A percentile compares a stretch with the other conserved stretches of the same genome.
These are phyloP conservation scores for Graphiopsis chlorocephala DNA, from an alignment of 2,329 filamentous ascomycete genomes.

Conservation along the genomic window DNA sequence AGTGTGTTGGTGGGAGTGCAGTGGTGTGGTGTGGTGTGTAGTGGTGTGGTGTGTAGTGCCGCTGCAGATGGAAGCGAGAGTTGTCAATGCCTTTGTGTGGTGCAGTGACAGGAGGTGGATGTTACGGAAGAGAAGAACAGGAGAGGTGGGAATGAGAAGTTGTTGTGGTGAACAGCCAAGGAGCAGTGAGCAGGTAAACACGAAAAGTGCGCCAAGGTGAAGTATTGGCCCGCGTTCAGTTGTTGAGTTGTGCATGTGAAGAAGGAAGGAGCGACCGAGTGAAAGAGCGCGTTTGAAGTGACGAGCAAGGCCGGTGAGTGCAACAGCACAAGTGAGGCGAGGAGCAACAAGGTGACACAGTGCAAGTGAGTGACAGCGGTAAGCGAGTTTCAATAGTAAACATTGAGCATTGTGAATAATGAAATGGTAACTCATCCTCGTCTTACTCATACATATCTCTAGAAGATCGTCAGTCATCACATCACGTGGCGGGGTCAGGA, in stretches of 20 bases:
- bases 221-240: background rate
- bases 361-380: background rate
- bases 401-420: background rate
- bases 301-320: background rate
- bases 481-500: background rate
- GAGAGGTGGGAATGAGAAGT: background rate
- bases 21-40: background rate
- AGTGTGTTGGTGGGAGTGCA: background rate
- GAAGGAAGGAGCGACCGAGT: constrained; percentile 11
- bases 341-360: too few relatives aligned
- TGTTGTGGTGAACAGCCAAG: background rate
- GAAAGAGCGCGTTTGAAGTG: background rate
- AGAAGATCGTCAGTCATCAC: constrained; percentile 1
- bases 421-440: background rate
- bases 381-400: background rate
- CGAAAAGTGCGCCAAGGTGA: constrained; percentile 3
- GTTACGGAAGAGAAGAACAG: background rate
- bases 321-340: background rate
- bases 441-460: constrained; percentile 8
- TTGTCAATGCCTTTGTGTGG: background rate
- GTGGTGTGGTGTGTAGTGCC: background rate
- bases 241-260: constrained; percentile 5
- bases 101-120: background rate
- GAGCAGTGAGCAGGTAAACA: background rate
- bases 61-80: background rate